These are phyloP conservation scores for Beta macrorhiza DNA, from an alignment of 179 eudicot species.

Conservation along the genomic window DNA sequence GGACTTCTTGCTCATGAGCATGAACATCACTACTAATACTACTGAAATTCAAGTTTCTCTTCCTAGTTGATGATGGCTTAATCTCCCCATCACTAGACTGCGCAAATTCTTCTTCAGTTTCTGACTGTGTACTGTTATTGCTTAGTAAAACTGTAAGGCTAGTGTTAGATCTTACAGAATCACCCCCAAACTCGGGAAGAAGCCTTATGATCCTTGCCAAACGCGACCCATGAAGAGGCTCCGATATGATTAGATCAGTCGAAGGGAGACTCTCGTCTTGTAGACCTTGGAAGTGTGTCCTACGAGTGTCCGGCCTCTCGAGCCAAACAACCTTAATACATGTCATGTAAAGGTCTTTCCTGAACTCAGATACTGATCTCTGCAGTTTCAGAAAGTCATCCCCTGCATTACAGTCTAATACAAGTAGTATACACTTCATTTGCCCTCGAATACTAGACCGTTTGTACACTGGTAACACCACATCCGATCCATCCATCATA, in stretches of 20 bases:
- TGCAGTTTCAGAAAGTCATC: conserved; percentile 46
- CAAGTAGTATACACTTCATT: conserved; percentile 42
- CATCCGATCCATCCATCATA: conserved; percentile 44
- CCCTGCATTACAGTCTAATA: conserved; percentile 61
- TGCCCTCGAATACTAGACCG: conserved; percentile 19
- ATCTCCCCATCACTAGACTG: conserved; percentile 10
- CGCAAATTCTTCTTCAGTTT: conserved; percentile 5
- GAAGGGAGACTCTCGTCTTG: conserved; percentile 49
- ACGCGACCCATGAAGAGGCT: conserved; percentile 79
- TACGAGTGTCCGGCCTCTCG: conserved; percentile 41
- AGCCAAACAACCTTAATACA: conserved; percentile 69
- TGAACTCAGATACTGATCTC: conserved; percentile 57
- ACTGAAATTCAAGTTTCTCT: background rate
- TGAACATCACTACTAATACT: background rate
- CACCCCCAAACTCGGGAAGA: conserved; percentile 75
- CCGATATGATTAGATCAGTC: conserved; percentile 49
- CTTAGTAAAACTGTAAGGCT: background rate
- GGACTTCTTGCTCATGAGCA: conserved; percentile 3
- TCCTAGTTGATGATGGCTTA: background rate
- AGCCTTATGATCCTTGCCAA: conserved; percentile 44
- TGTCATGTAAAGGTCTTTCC: conserved; percentile 40
- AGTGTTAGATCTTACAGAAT: background rate
- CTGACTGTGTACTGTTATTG: conserved; percentile 6
- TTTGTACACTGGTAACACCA: conserved; percentile 19
- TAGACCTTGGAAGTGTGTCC: conserved; percentile 41